These are phyloP conservation scores for Metschnikowia amazonensis DNA, from an alignment of 805 yeast genomes.

Conservation along the genomic window DNA sequence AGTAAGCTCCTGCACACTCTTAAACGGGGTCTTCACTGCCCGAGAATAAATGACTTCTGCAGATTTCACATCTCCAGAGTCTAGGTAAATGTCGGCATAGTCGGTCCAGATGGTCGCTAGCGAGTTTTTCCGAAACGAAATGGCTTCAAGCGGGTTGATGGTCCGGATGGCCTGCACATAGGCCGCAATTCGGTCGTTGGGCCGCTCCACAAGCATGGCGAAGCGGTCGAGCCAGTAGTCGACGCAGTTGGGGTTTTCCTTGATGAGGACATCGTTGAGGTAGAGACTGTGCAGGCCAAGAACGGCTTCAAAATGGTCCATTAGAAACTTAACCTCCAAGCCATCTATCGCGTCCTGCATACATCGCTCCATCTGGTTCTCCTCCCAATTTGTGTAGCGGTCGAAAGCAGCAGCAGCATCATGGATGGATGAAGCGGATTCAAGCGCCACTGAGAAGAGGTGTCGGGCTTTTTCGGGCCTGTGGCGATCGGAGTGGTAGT, in stretches of 20 bases:
- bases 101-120: constrained; percentile 64
- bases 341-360: too few relatives aligned
- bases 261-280: constrained; percentile 62
- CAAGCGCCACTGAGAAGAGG: constrained; percentile 48
- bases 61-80: constrained; percentile 49
- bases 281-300: constrained; percentile 18
- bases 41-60: constrained; percentile 62
- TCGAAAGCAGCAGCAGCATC: constrained; percentile 68
- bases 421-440: constrained; percentile 44
- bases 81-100: constrained; percentile 64
- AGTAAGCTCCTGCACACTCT: constrained; percentile 58
- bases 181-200: constrained; percentile 39
- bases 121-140: constrained; percentile 21
- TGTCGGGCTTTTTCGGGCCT: constrained; percentile 23
- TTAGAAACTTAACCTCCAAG: too few relatives aligned
- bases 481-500: constrained; percentile 42
- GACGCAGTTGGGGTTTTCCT: constrained; percentile 59
- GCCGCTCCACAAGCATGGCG: constrained; percentile 35
- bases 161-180: constrained; percentile 63
- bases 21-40: constrained; percentile 68
- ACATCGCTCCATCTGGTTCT: constrained; percentile 27
- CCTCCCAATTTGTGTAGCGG: constrained; percentile 58
- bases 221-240: constrained; percentile 68
- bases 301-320: constrained; percentile 27
- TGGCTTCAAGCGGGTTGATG: constrained; percentile 55